Base-by-base conservation (phyloP, 192 early-diverging fungal species). In the Glomus cerebriforme region DNA sequence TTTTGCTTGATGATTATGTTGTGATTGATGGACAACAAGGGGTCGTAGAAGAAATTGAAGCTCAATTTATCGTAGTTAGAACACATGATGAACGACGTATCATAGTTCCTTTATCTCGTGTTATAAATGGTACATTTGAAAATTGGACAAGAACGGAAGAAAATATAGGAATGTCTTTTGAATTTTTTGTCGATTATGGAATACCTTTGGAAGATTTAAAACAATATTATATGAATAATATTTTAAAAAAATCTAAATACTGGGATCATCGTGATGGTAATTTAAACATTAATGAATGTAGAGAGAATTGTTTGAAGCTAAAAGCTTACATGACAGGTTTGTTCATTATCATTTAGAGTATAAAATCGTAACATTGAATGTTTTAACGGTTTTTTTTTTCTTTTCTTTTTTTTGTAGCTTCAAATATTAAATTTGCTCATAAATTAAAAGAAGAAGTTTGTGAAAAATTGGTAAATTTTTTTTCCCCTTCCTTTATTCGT, bases 1-100 rank as follows among this genome's bases (percentile, higher is more conserved):
- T 86, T n/a, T 32, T 86, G 24, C 59, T 86, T 2, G 85, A 83
- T 37, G 85, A 86, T 81, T 80, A 83, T 13, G 81, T 86, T 1
- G 4, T 37, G 10, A 73, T 86, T 8, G 59, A 78, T 63, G 81
- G 74, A 13, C 69, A 81, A 9, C 39, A 80, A 27, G 85, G 85
- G 17, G 22, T 45, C 7, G 77, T 78, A 37, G 85, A 83, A 35
- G 85, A 83, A 80, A 86, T 86, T 45, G 79, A 82, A 60, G 78
- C 85, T 13, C 85, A 86, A 66, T 86, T 80, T 39, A 78, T 86
- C 24, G 80, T 86, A 62, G 62, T 86, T 26, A 79, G 79, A 76
- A 83, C 82, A 7, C 19, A 29, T 39, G 82, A 86, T 26, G 82
- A 86, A 35, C 81, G 79, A 67, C 69, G 82, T 2, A 19, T 86